Evolutionary conservation across 2,329 filamentous ascomycete species (phyloP), one percentile per base, ranked within the genome.

Genomic region (Fonsecaea erecta): DNA sequence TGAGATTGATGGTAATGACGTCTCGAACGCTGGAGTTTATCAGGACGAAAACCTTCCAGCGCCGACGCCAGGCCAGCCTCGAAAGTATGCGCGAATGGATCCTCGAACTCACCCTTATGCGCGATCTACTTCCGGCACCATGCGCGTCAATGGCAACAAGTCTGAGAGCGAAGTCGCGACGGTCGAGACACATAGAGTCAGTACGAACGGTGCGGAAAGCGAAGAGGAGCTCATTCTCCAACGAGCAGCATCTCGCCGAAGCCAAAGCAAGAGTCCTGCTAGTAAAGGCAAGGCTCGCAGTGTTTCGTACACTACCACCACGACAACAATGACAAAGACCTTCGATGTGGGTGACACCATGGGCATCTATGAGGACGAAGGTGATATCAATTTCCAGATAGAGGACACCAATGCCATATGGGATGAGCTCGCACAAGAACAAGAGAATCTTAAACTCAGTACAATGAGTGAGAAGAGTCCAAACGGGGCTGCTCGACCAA

Each of bases 11-110:
- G 87, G 91, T 70, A 96, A 97, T 66, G 86, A 88, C 71, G 81
- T 81, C 63, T 75, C 77, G 52, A 79, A 76, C 12, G 71, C 73
- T 18, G 76, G 77, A 26, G 86, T 70, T 85, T 86, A 88, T n/a
- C 86, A 91, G 74, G 93, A 97, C 70, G 93, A 97, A 75, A 96
- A 96, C 72, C 85, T 99, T 4, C 95, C 95, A 2, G 94, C 93
- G 0, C 95, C 95, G 2, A 99, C 95, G 3, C 95, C 95, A 0
- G 95, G 95, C 1, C 95, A 99, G 77, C 95, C 95, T 30, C 88
- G 95, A 68, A 98, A 99, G 83, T 90, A 90, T 16, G 89, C 88
- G 70, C 88, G 92, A 63, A 85, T 88, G 65, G 92, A 93, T 72
- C 85, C 84, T 46, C 87, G 90, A 28, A 90, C 92, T 71, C 86